Evolutionary conservation across 2,329 filamentous ascomycete genomes (phyloP).

Genomic region (Aspergillus ochraceoroseus): DNA sequence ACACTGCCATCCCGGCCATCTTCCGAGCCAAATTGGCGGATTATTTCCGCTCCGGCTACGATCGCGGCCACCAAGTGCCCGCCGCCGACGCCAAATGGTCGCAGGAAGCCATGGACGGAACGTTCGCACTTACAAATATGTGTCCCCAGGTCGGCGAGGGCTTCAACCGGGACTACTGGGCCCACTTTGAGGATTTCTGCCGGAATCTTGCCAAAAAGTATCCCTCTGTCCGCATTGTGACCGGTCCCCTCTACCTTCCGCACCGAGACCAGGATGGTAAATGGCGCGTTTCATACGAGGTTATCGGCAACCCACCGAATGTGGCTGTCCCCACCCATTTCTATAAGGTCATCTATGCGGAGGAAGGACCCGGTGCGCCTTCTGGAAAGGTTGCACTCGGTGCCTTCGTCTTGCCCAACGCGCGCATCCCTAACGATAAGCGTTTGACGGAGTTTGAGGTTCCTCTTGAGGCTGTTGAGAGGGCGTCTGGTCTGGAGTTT

Average conservation of each 20-base stretch:
- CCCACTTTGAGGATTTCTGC: slow-evolving; percentile 97
- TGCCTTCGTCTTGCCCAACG: slow-evolving; percentile 93
- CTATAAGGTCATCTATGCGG: slow-evolving; percentile 97
- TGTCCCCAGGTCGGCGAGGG: slow-evolving; percentile 96
- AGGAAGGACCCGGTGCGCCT: slow-evolving; percentile 61
- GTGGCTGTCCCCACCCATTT: slow-evolving; percentile 97
- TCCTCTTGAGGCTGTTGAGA: slow-evolving; percentile 84
- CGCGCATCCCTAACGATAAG: slow-evolving; percentile 79
- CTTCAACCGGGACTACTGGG: slow-evolving; percentile 99
- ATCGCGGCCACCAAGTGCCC: slow-evolving; percentile 93
- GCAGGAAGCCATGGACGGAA: slow-evolving; percentile 89
- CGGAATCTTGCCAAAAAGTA: slow-evolving; percentile 73
- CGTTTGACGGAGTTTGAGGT: slow-evolving; percentile 90
- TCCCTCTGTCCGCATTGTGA: slow-evolving; percentile 84
- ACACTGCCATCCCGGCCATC: slow-evolving; percentile 69
- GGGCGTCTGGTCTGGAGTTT: slow-evolving; percentile 88
- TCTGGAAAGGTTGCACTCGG: slow-evolving; percentile 76
- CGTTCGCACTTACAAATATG: slow-evolving; percentile 93
- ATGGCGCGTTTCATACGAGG: slow-evolving; percentile 92
- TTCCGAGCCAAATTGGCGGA: slow-evolving; percentile 89
- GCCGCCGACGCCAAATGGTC: slow-evolving; percentile 96
- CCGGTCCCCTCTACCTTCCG: slow-evolving; percentile 88
- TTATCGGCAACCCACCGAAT: slow-evolving; percentile 88
- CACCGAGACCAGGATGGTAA: slow-evolving; percentile 83
- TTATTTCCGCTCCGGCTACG: slow-evolving; percentile 92